Evolutionary conservation across 495 filamentous ascomycete genomes (phyloP), one percentile per base, ranked within the genome.

Genomic region (Neurospora sp.): DNA sequence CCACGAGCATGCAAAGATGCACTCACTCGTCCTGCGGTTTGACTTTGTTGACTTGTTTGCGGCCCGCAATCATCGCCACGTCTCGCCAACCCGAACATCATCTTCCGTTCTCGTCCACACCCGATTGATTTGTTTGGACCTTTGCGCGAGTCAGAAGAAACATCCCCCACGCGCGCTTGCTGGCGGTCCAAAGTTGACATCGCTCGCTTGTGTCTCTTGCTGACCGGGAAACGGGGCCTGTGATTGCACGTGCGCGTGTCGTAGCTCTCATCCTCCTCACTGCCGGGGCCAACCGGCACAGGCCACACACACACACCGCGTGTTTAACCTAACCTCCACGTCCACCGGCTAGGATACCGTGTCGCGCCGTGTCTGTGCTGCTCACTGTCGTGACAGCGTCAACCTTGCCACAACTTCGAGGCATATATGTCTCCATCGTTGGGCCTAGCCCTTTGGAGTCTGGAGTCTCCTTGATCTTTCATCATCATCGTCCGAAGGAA

Each of bases 381-480:
- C 27, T 71, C 61, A 35, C 73, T 71, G 76, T 74, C 71, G 76
- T 74, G 74, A 74, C 74, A 79, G 73, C 73, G 42, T 74, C 71
- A 73, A 76, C 70, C 76, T 80, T 77, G 77, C 77, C 77, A 79
- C 78, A 59, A 61, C 71, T 69, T 35, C 38, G 53, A 73, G 70
- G 59, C 71, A 77, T 79, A 81, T 78, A 79, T 78, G 70, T 79
- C 76, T 75, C 73, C 75, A 73, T 79, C 76, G 71, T 66, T 66
- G 78, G 74, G 72, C 73, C 76, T 31, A 18, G 44, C 46, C 74
- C 71, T 74, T 69, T 46, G 42, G 69, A 71, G 61, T 48, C 69
- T 71, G 68, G 53, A 16, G 27, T 72, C 39, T 39, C 37, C 16
- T 42, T 61, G 69, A 42, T 69, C n/a, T 20, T 27, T 42, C 59